phyloP scores from a whole-genome alignment of 192 early-diverging fungal genomes.

The Pilobolus umbonatus region DNA sequence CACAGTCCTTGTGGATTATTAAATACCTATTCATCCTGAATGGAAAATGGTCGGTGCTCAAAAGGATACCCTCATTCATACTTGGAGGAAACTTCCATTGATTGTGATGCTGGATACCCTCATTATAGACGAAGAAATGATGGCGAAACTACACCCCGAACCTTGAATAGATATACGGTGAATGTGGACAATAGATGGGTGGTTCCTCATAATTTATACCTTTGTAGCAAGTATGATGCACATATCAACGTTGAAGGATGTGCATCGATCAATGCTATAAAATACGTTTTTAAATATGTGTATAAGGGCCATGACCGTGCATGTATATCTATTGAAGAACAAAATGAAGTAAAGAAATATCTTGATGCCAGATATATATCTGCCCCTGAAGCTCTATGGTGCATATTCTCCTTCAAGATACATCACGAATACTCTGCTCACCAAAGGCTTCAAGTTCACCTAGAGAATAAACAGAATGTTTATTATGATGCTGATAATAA shows the following conservation, averaged over 20 bases:
- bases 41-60: constrained; percentile 25
- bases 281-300: constrained; percentile 11
- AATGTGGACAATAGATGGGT: constrained; percentile 31
- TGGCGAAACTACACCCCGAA: too few species aligned
- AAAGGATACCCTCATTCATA: constrained; percentile 26
- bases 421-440: constrained; percentile 27
- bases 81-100: not conserved
- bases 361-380: constrained; percentile 23
- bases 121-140: not conserved
- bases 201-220: constrained; percentile 29
- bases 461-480: constrained; percentile 10
- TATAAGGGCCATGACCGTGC: constrained; percentile 8
- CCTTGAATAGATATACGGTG: not conserved
- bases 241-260: constrained; percentile 35
- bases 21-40: not conserved
- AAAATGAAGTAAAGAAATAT: constrained; percentile 6
- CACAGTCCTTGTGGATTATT: constrained; percentile 17
- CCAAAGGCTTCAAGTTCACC: constrained; percentile 18
- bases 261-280: not conserved
- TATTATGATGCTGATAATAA: not conserved
- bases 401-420: constrained; percentile 26
- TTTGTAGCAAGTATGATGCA: constrained; percentile 33
- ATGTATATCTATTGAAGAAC: not conserved
- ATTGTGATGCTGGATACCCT: constrained; percentile 25
- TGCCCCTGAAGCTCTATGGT: constrained; percentile 24